These are phyloP conservation scores for Chamaecyparis obtusa DNA, from an alignment of 75 land plant genomes.

Conservation along the genomic window DNA sequence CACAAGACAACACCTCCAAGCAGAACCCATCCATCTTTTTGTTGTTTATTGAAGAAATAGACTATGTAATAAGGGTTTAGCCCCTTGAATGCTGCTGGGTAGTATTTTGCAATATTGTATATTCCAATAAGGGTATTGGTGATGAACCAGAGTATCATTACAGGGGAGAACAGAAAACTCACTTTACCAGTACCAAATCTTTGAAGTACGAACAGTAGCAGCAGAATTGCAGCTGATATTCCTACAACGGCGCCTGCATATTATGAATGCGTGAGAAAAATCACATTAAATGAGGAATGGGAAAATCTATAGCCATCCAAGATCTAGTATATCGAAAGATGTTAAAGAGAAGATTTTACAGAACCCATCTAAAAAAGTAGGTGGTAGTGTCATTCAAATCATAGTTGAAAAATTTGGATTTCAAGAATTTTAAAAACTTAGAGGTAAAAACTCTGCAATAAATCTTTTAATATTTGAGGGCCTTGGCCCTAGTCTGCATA, in stretches of 20 bases:
- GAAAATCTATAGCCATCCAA: too few relatives aligned
- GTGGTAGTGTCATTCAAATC: too few relatives aligned
- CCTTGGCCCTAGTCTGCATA: too few relatives aligned
- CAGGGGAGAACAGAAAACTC: constrained; percentile 52
- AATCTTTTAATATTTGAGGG: too few relatives aligned
- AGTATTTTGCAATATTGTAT: constrained; percentile 37
- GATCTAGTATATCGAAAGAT: too few relatives aligned
- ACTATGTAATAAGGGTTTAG: constrained; percentile 45
- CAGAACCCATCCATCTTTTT: constrained; percentile 36
- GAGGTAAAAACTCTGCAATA: too few relatives aligned
- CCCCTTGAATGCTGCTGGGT: constrained; percentile 42
- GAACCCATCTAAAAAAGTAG: background rate
- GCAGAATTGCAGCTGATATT: constrained; percentile 33
- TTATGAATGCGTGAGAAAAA: background rate
- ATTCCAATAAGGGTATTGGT: constrained; percentile 41
- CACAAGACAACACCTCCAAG: constrained; percentile 43
- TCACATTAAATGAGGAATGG: background rate
- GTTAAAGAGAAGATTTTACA: too few relatives aligned
- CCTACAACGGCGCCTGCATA: constrained; percentile 28
- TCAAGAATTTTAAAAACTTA: too few relatives aligned
- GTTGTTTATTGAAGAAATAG: constrained; percentile 19
- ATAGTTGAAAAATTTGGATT: too few relatives aligned
- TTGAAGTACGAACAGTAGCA: constrained; percentile 42
- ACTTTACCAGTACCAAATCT: constrained; percentile 46
- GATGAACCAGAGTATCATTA: constrained; percentile 50